phyloP scores from a whole-genome alignment of 768 basidiomycete species.

The Boletus rubescentipes region DNA sequence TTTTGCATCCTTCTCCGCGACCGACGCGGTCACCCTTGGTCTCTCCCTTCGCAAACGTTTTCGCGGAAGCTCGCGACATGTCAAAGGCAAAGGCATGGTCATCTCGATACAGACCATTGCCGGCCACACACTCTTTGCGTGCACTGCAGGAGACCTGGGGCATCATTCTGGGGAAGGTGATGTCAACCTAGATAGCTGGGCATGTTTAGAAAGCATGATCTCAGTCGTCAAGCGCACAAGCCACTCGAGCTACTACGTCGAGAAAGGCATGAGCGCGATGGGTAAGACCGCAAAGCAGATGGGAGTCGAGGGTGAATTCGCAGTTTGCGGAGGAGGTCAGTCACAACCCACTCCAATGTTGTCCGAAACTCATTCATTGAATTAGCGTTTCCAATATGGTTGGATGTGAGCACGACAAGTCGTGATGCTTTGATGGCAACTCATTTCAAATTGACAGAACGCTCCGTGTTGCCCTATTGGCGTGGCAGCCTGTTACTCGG shows the following conservation, averaged over 20 bases:
- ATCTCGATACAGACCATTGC: slow-evolving; percentile 78
- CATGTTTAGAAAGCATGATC: slow-evolving; percentile 75
- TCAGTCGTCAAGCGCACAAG: slow-evolving; percentile 77
- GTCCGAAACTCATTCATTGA: slow-evolving; percentile 3
- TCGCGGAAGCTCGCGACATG: slow-evolving; percentile 64
- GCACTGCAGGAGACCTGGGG: slow-evolving; percentile 81
- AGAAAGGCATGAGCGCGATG: slow-evolving; percentile 84
- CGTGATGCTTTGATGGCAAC: not conserved
- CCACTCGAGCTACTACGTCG: slow-evolving; percentile 83
- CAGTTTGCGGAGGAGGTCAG: slow-evolving; percentile 77
- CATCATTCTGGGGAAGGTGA: slow-evolving; percentile 64
- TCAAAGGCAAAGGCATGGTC: slow-evolving; percentile 77
- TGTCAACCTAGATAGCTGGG: slow-evolving; percentile 81
- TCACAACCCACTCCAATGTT: slow-evolving; percentile 4
- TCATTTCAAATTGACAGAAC: slow-evolving; percentile 45
- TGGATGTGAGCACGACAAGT: slow-evolving; percentile 51
- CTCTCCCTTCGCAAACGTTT: slow-evolving; percentile 85
- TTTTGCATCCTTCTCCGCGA: slow-evolving; percentile 70
- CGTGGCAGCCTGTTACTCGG: slow-evolving; percentile 75
- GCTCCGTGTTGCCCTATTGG: slow-evolving; percentile 83
- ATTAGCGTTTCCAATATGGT: slow-evolving; percentile 81
- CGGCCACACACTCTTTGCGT: slow-evolving; percentile 77
- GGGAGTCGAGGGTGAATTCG: slow-evolving; percentile 63
- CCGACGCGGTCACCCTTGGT: slow-evolving; percentile 78
- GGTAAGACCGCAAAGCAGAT: slow-evolving; percentile 73